Conservation (phyloP, 371 early-diverging fungal genomes). For the Massospora cicadina region DNA sequence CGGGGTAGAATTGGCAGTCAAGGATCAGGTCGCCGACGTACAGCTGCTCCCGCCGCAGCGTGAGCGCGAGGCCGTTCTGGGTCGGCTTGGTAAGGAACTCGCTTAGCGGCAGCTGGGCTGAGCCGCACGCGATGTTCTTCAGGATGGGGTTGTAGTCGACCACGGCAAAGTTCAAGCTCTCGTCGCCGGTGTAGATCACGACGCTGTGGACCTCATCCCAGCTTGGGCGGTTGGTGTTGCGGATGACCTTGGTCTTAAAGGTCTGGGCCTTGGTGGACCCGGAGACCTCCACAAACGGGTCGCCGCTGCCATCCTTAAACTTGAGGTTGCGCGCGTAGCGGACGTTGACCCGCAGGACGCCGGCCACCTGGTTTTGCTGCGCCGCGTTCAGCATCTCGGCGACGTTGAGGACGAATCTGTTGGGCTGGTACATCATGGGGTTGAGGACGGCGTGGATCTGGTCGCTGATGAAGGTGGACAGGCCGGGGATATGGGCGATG, state of each 20-base stretch:
- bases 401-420: conserved; percentile 60
- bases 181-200: conserved; percentile 40
- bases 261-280: conserved; percentile 30
- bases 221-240: conserved; percentile 53
- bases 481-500: conserved; percentile 60
- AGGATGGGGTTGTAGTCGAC: conserved; percentile 46
- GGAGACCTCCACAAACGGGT: conserved; percentile 59
- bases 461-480: conserved; percentile 60
- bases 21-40: conserved; percentile 1
- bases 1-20: conserved; percentile 3
- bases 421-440: conserved; percentile 74
- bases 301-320: conserved; percentile 61
- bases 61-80: conserved; percentile 15
- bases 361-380: conserved; percentile 44
- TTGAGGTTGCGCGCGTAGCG: conserved; percentile 54
- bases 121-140: conserved; percentile 49
- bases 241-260: conserved; percentile 45
- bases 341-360: conserved; percentile 67
- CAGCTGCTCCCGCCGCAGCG: background rate
- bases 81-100: conserved; percentile 14
- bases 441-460: conserved; percentile 51
- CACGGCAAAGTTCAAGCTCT: conserved; percentile 48
- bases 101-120: conserved; percentile 16
- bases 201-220: conserved; percentile 73
- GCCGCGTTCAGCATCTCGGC: conserved; percentile 61